phyloP scores from a whole-genome alignment of 306 rosid species.

The Elaeagnus macrophylla region DNA sequence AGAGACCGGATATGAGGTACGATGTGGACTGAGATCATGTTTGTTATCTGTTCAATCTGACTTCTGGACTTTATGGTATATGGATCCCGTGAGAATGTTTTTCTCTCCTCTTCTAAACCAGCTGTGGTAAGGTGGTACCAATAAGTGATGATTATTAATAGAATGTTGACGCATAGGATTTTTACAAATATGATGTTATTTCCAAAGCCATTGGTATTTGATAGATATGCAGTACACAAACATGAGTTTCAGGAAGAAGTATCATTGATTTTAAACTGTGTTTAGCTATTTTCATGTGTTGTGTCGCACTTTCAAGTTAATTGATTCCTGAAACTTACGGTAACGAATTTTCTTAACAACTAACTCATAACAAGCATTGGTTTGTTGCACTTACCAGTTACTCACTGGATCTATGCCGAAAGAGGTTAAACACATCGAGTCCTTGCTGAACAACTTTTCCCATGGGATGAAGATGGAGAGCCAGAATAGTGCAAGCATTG shows the following conservation, averaged over 20 bases:
- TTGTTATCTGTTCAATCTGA: background rate
- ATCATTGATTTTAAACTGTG: too few relatives aligned
- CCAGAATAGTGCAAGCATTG: constrained; percentile 25
- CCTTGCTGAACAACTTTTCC: constrained; percentile 66
- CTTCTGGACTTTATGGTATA: constrained; percentile 1
- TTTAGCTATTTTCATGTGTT: too few relatives aligned
- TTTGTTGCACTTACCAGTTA: constrained; percentile 34
- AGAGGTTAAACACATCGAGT: constrained; percentile 75
- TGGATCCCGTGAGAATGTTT: background rate
- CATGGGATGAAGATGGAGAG: constrained; percentile 34
- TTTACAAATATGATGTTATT: too few relatives aligned
- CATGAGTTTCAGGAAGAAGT: too few relatives aligned
- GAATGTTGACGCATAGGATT: too few relatives aligned
- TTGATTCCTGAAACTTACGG: too few relatives aligned
- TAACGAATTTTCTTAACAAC: background rate
- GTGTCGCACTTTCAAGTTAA: too few relatives aligned
- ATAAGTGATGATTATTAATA: too few relatives aligned
- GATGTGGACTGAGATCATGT: background rate
- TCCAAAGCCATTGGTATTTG: too few relatives aligned
- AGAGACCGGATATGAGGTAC: constrained; percentile 66
- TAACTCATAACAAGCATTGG: background rate
- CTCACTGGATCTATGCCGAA: constrained; percentile 71
- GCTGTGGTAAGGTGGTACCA: too few relatives aligned
- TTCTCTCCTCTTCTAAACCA: too few relatives aligned
- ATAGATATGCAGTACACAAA: too few relatives aligned